Base-by-base conservation (phyloP, 768 basidiomycete genomes). In the Rhizopogon rudus region DNA sequence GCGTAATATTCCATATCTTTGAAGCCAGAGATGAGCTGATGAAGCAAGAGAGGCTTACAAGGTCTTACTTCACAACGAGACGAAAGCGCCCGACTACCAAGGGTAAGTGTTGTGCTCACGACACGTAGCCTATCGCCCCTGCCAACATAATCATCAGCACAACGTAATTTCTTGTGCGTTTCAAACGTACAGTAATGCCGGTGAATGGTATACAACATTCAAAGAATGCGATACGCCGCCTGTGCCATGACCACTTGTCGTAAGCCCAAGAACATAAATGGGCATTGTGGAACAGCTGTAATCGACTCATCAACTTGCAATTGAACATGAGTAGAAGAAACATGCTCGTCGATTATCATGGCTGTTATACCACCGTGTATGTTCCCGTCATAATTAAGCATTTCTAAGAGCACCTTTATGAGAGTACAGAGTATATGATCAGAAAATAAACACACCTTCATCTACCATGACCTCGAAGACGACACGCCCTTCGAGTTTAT, bases 351-450 rank as follows among this genome's bases (percentile, higher is more conserved):
- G 40, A 83, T 74, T 4, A 85, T 65, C 51, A 77, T 73, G 0
- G 79, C 81, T 2, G 77, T 73, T 58, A 82, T 84, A 17, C 76
- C 81, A 28, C 82, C 83, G 45, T 85, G 83, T 1, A 84, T 59
- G 41, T 64, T 73, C n/a, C 74, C 73, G 3, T 46, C 58, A 17
- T 68, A 72, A 56, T 83, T 83, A 8, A 83, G 50, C 81, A 84
- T 83, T 57, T 84, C 82, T 84, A 49, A 22, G 5, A 13, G 1
- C 17, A 4, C 20, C 29, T 48, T 29, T 25, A 25, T 25, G 25
- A 25, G 49, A 40, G 52, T 29, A 25, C 17, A 37, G 17, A 9
- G 39, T 10, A 22, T 35, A 33, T 35, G 2, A 40, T 16, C 4
- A 29, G n/a, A 12, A 51, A 25, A 20, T 5, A 10, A 14, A 59